Conservation (phyloP, 2,329 filamentous ascomycete species). For the Aspergillus floridensis region DNA sequence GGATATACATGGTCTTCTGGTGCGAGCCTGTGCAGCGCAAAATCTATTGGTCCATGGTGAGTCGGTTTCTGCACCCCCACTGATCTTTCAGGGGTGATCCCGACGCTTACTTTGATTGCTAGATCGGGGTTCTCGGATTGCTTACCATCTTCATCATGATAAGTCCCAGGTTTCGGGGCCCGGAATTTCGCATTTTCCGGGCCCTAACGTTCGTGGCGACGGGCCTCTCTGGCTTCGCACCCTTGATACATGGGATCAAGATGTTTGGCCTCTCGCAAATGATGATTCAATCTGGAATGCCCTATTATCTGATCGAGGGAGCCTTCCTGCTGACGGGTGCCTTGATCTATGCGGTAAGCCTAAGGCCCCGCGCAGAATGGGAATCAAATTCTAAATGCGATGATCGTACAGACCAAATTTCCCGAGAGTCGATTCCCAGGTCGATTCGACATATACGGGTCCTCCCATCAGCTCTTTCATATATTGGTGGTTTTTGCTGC, state of each 20-base stretch:
- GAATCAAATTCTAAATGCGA: constrained; percentile 9
- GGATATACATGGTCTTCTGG: constrained; percentile 13
- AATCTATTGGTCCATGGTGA: constrained; percentile 12
- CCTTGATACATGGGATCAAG: constrained; percentile 21
- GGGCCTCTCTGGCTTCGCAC: constrained; percentile 6
- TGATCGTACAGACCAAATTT: constrained; percentile 15
- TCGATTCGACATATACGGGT: constrained; percentile 21
- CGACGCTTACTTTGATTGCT: not conserved
- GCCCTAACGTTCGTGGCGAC: constrained; percentile 10
- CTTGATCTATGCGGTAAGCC: constrained; percentile 27
- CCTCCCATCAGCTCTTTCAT: constrained; percentile 24
- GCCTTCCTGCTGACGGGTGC: constrained; percentile 26
- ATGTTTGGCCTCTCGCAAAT: constrained; percentile 29
- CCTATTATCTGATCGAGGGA: constrained; percentile 16
- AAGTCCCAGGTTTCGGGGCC: constrained; percentile 8
- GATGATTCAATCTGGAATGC: constrained; percentile 24
- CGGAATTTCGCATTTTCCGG: constrained; percentile 6
- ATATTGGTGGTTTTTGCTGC: constrained; percentile 23
- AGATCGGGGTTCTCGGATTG: constrained; percentile 8
- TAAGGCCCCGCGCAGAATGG: constrained; percentile 1
- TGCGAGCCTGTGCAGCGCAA: constrained; percentile 8
- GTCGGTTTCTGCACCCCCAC: not conserved
- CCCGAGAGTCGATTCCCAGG: constrained; percentile 22
- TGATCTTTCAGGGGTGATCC: not conserved
- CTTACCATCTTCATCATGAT: constrained; percentile 5